These are phyloP conservation scores for Zygosaccharomyces pseudobailii DNA, from an alignment of 1,139 yeast genomes.

Conservation along the genomic window DNA sequence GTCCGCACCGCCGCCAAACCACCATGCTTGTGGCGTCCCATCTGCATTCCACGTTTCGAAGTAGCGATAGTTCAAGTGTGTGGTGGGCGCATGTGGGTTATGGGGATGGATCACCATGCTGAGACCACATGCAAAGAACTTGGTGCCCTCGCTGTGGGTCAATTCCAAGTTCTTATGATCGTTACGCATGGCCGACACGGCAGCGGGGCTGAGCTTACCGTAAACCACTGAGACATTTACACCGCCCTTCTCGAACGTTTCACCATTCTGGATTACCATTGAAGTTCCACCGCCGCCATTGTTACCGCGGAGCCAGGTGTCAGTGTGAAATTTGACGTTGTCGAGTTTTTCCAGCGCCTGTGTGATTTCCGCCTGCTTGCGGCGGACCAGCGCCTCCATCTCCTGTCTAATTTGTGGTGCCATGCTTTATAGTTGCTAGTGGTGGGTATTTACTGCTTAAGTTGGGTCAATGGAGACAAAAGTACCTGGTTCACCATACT, in stretches of 20 bases:
- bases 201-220: slow-evolving; percentile 81
- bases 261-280: slow-evolving; percentile 84
- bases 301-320: slow-evolving; percentile 81
- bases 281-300: slow-evolving; percentile 88
- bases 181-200: slow-evolving; percentile 80
- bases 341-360: slow-evolving; percentile 62
- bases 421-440: slow-evolving; percentile 14
- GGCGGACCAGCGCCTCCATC: slow-evolving; percentile 79
- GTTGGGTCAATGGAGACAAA: not conserved
- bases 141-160: slow-evolving; percentile 44
- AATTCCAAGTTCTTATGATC: slow-evolving; percentile 71
- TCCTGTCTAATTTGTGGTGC: slow-evolving; percentile 49
- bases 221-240: slow-evolving; percentile 87
- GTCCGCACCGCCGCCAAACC: slow-evolving; percentile 99
- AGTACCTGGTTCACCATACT: not conserved
- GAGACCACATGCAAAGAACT: slow-evolving; percentile 91
- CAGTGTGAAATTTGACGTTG: slow-evolving; percentile 57
- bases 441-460: not conserved
- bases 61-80: slow-evolving; percentile 90
- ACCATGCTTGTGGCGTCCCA: slow-evolving; percentile 86
- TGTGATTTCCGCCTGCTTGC: slow-evolving; percentile 77
- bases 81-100: slow-evolving; percentile 96
- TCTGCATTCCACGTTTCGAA: slow-evolving; percentile 87
- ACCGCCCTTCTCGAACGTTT: slow-evolving; percentile 91
- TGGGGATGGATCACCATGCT: slow-evolving; percentile 89